A percentile compares a stretch with the other conserved stretches of the same genome.
These are phyloP conservation scores for Alopecurus myosuroides DNA, from an alignment of 176 grass and related monocot genomes.

Conservation along the genomic window DNA sequence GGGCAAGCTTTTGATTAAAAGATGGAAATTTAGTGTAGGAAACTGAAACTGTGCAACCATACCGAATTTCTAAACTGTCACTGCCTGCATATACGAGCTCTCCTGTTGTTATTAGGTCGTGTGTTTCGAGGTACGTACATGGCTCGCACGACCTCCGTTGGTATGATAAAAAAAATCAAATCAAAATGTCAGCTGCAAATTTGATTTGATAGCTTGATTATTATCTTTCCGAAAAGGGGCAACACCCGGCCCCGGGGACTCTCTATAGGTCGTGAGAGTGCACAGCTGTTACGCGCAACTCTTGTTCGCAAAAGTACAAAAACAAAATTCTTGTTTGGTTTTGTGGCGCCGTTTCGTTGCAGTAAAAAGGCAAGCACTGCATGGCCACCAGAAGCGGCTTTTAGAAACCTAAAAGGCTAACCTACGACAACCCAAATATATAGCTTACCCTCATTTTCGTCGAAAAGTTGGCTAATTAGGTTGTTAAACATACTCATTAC, in stretches of 20 bases:
- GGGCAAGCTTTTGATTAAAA: not conserved
- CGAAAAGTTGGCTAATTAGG: not conserved
- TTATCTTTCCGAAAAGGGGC: too few species aligned
- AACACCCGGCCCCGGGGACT: too few species aligned
- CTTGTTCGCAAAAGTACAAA: too few species aligned
- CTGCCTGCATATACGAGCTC: not conserved
- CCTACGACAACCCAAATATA: not conserved
- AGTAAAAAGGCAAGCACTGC: conserved; percentile 5
- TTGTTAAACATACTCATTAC: not conserved
- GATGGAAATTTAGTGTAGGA: not conserved
- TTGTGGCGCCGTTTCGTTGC: not conserved
- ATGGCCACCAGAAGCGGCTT: not conserved
- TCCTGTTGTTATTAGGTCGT: not conserved
- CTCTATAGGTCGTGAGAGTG: too few species aligned
- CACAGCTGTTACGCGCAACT: not conserved
- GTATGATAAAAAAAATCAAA: not conserved
- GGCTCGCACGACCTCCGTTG: not conserved
- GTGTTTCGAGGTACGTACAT: not conserved
- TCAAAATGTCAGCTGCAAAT: not conserved
- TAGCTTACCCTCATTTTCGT: not conserved
- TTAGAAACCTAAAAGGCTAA: conserved; percentile 13
- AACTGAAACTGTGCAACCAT: not conserved
- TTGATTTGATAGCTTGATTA: not conserved
- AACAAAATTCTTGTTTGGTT: too few species aligned
- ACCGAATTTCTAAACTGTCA: not conserved